phyloP scores from a whole-genome alignment of 257 asterid species.

The Plantago ovata region DNA sequence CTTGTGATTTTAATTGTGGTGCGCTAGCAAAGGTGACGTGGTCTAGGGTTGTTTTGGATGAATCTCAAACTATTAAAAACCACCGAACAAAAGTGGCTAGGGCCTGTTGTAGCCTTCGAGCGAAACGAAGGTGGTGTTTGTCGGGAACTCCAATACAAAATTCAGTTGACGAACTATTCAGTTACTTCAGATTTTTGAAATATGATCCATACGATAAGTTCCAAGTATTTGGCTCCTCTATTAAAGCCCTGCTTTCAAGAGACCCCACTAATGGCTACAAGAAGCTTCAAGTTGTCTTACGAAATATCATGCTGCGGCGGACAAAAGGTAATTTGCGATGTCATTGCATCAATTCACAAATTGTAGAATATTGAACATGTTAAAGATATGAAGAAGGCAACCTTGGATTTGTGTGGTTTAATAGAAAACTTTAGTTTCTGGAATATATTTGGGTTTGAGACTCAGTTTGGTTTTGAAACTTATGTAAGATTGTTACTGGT shows the following conservation, averaged over 20 bases:
- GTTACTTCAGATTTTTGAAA: constrained; percentile 96
- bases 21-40: constrained; percentile 85
- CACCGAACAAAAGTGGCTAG: constrained; percentile 97
- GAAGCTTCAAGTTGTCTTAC: constrained; percentile 83
- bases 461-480: too few species aligned
- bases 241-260: constrained; percentile 65
- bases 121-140: constrained; percentile 96
- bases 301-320: constrained; percentile 89
- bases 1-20: constrained; percentile 69
- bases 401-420: neutral
- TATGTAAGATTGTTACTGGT: too few species aligned
- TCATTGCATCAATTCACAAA: constrained; percentile 10
- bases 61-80: constrained; percentile 93
- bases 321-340: constrained; percentile 66
- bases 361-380: constrained; percentile 8
- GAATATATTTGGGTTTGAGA: too few species aligned
- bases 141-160: constrained; percentile 99
- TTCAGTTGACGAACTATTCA: constrained; percentile 86
- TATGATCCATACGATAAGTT: constrained; percentile 82
- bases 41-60: constrained; percentile 95
- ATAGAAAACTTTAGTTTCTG: neutral
- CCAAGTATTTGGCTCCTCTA: constrained; percentile 55
- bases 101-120: constrained; percentile 98
- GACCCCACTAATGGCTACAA: constrained; percentile 69
- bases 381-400: neutral